Base-by-base conservation (phyloP, 495 filamentous ascomycete genomes). In the Talaromyces liani region DNA sequence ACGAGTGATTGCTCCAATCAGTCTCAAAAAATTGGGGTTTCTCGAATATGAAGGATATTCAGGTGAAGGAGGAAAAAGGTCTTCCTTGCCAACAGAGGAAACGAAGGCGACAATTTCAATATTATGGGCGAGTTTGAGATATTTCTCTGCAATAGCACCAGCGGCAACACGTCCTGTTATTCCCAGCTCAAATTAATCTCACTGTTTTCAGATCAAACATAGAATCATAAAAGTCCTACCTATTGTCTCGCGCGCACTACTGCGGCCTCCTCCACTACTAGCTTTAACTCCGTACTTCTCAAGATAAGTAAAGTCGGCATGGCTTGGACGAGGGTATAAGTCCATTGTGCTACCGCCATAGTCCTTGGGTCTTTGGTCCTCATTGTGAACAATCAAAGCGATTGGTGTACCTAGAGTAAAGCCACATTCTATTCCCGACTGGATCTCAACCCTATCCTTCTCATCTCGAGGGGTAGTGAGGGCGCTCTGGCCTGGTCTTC, bases 201-300 rank as follows among this genome's bases (percentile, higher is more conserved):
- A 34, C 33, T 34, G 33, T 4, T 54, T 80, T 41, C 16, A 47
- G 9, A 33, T 24, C 58, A 60, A 64, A 49, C 12, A 3, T 31
- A 54, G 41, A 34, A 67, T 58, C 36, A 24, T 45, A n/a, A 18
- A 34, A 25, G 18, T 53, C 79, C 54, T 73, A 85, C 84, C 88
- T 68, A 98, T 97, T 12, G 94, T 98, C 83, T 98, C 94, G 62
- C 94, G 83, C 18, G 94, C 94, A 72, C 88, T 92, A 74, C 90
- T 94, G 66, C 94, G 85, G 24, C 94, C 94, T 66, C 94, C 94
- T 64, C 94, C 94, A 65, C 88, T 92, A 74, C 87, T 91, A 6
- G 94, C 92, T 80, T 95, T 94, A 60, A 98, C 88, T 9, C 94
- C 94, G 68, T 98, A 98, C 75, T 98, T 98, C 78, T 93, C 88